phyloP scores from a whole-genome alignment of 768 basidiomycete genomes.

The Suillus subluteus region DNA sequence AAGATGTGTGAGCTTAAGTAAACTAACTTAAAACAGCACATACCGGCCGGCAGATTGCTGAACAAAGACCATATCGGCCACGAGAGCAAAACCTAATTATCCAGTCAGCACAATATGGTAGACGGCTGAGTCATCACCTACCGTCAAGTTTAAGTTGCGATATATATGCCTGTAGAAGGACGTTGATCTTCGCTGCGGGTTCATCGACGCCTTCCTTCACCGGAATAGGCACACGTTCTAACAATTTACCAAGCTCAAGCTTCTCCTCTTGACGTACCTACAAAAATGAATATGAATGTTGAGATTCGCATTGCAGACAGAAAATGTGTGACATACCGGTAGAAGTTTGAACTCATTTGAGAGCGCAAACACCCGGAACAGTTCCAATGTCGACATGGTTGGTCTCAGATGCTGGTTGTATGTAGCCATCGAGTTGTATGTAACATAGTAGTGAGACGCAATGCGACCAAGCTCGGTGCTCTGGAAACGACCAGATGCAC shows the following conservation, averaged over 20 bases:
- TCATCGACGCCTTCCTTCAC: conserved; percentile 97
- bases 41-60: conserved; percentile 95
- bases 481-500: conserved; percentile 85
- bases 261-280: conserved; percentile 83
- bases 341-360: conserved; percentile 95
- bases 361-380: conserved; percentile 94
- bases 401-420: conserved; percentile 94
- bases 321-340: conserved; percentile 51
- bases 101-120: neutral
- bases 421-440: conserved; percentile 92
- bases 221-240: conserved; percentile 95
- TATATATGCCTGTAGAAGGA: conserved; percentile 92
- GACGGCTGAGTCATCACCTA: conserved; percentile 20
- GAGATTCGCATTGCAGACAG: conserved; percentile 2
- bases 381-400: conserved; percentile 84
- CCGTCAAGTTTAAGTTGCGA: conserved; percentile 93
- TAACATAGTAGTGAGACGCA: conserved; percentile 94
- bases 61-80: conserved; percentile 95
- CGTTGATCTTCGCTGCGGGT: conserved; percentile 96
- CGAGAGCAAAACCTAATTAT: conserved; percentile 70
- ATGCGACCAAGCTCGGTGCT: conserved; percentile 93
- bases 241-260: conserved; percentile 83
- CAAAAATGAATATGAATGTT: neutral
- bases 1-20: conserved; percentile 10
- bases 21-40: conserved; percentile 19